Evolutionary conservation across 2,329 filamentous ascomycete species (phyloP).

Genomic region (Beauveria sp.): DNA sequence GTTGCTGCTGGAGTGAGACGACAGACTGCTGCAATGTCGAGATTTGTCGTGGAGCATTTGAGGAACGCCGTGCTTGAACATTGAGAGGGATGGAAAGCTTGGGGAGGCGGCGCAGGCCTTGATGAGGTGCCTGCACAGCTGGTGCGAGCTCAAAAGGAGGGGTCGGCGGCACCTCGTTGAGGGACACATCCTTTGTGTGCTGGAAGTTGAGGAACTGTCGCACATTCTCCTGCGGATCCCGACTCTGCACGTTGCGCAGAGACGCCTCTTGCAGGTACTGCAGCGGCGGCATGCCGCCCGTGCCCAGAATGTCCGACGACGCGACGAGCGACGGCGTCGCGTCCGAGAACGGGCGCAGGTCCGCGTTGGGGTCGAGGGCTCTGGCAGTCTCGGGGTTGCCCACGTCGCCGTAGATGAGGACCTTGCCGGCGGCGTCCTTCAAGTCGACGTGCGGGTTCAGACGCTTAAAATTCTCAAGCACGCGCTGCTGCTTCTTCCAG

Average conservation of each 20-base stretch:
- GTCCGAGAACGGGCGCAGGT: constrained; percentile 63
- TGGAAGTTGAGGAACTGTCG: constrained; percentile 87
- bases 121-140: constrained; percentile 32
- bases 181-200: constrained; percentile 35
- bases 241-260: constrained; percentile 59
- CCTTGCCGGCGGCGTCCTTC: constrained; percentile 47
- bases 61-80: constrained; percentile 20
- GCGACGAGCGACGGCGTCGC: constrained; percentile 76
- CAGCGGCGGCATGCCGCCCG: constrained; percentile 53
- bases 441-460: constrained; percentile 61
- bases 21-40: constrained; percentile 19
- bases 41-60: constrained; percentile 19
- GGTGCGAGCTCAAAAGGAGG: constrained; percentile 60
- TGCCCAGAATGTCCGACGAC: constrained; percentile 83
- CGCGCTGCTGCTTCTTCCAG: constrained; percentile 70
- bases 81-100: constrained; percentile 51
- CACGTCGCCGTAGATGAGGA: constrained; percentile 71
- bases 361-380: constrained; percentile 44
- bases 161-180: constrained; percentile 55
- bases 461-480: constrained; percentile 65
- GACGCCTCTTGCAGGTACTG: constrained; percentile 65
- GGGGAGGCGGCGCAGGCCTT: constrained; percentile 51
- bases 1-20: constrained; percentile 15
- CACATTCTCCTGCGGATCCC: constrained; percentile 88
- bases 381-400: constrained; percentile 63